A percentile compares a stretch with the other conserved stretches of the same genome.
phyloP scores from a whole-genome alignment of 2,329 filamentous ascomycete species.

The Colletotrichum sp. region DNA sequence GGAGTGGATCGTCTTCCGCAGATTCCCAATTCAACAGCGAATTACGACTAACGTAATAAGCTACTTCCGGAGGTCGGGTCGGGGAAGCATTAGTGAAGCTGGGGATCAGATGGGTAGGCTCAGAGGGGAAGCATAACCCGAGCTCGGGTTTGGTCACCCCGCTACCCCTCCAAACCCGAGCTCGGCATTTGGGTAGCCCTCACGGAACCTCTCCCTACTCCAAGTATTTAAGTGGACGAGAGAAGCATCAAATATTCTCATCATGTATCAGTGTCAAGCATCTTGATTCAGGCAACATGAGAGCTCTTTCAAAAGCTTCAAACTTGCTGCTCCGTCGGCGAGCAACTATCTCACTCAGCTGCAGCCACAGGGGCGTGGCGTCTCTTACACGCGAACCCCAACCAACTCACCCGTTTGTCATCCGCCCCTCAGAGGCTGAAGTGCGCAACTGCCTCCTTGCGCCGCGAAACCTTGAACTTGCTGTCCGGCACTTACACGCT shows the following conservation, averaged over 20 bases:
- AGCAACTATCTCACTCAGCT: background rate
- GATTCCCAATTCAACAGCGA: background rate
- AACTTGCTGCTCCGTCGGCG: background rate
- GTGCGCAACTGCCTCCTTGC: constrained; percentile 29
- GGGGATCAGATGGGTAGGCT: background rate
- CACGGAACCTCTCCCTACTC: background rate
- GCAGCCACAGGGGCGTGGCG: background rate
- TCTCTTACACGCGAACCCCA: background rate
- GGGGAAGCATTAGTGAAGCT: background rate
- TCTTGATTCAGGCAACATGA: background rate
- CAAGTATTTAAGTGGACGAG: background rate
- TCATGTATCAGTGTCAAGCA: background rate
- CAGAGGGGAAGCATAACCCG: constrained; percentile 27
- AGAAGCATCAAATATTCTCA: background rate
- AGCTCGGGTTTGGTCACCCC: constrained; percentile 38
- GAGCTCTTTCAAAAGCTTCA: background rate
- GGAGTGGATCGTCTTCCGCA: constrained; percentile 19
- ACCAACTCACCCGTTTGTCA: constrained; percentile 21
- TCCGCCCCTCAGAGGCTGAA: constrained; percentile 37
- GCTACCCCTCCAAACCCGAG: too few relatives aligned
- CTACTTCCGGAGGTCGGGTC: background rate
- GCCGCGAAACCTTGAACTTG: constrained; percentile 59
- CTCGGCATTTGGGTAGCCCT: constrained; percentile 26
- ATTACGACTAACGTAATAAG: background rate
- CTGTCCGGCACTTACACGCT: constrained; percentile 53